Evolutionary conservation across 2,329 filamentous ascomycete species (phyloP), one percentile per base, ranked within the genome.

Genomic region (Alternaria arborescens): DNA sequence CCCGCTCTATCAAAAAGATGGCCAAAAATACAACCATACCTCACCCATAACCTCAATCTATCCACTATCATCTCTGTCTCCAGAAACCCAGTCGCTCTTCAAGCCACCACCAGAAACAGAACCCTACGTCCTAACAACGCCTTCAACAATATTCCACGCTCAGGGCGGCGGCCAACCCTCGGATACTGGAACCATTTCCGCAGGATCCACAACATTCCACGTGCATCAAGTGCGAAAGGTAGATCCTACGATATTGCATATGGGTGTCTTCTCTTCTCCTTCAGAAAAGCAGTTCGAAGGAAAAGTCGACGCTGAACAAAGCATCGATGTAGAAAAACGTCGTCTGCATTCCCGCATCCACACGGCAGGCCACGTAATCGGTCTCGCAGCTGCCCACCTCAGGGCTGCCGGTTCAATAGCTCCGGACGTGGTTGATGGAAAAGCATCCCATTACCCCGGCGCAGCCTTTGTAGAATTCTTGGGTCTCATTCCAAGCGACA

Each of bases 131-230:
- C 75, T 91, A 20, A 82, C 87, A 6, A 90, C 88, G 0, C 80
- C 85, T 2, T 78, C 85, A 47, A 92, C 90, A n/a, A 88, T 92
- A 62, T 93, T 93, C 77, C 88, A 93, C 63, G 87, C 89, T 0
- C 90, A 93, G 75, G 90, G 90, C 20, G 90, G 90, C 61, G 90
- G 90, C 8, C 90, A 93, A 70, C 90, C 90, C 0, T 89, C 86
- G 0, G 90, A 93, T 63, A 81, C 83, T 11, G 90, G 90, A 20
- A 78, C 72, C 41, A 89, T 92, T 63, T 78, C 72, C 3, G 12
- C 58, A 8, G 14, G 40, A n/a, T 20, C n/a, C 22, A 8, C 70
- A 14, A 8, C 69, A 20, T 89, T 91, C 66, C 70, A 80, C 20
- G 87, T 91, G 8, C 77, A 77, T 3, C 79, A 84, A 1, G 89